Evolutionary conservation across 352 stramenopile species (phyloP), one percentile per base, ranked within the genome.

Genomic region (Phytophthora sansomeana): DNA sequence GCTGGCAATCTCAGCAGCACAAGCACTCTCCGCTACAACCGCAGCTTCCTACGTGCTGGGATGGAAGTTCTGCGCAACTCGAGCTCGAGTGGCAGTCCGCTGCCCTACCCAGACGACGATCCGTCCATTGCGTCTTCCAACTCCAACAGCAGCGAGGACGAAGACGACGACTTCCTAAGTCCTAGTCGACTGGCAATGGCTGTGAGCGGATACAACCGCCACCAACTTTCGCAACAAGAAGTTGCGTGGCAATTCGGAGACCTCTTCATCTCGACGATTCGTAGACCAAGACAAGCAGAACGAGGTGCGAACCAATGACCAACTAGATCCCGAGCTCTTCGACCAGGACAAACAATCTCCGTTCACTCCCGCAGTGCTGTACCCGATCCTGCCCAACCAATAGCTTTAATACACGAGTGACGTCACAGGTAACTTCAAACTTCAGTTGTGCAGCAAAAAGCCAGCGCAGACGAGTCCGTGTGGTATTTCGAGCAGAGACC

Each of bases 341-440:
- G 3, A 32, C 3, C 65, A 81, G 17, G 58, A 67, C 19, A 41
- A 63, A 42, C 50, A 48, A 38, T 87, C 80, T 28, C 67, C 48
- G 4, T 92, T 91, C 49, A 75, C 84, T 1, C 72, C 80, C 6
- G 78, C 75, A 28, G 75, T 91, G 9, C 38, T 92, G 50, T 90
- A 92, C 58, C 84, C 84, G 9, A 73, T 92, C 28, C 58, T 85
- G 3, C 72, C 78, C 0, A 70, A 80, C 24, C 61, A 70, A 56
- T 78, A 75, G 48, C 7, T 24, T 39, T 14, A 4, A 9, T 24
- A n/a, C 39, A 46, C 28, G 38, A n/a, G n/a, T n/a, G n/a, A n/a
- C n/a, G n/a, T 51, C 39, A 32, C 33, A 59, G 36, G 10, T 28
- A 38, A 59, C 52, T 63, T 38, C 55, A 57, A 54, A 48, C n/a